These are phyloP conservation scores for Thielaviopsis musarum DNA, from an alignment of 2,329 filamentous ascomycete genomes.

Conservation along the genomic window DNA sequence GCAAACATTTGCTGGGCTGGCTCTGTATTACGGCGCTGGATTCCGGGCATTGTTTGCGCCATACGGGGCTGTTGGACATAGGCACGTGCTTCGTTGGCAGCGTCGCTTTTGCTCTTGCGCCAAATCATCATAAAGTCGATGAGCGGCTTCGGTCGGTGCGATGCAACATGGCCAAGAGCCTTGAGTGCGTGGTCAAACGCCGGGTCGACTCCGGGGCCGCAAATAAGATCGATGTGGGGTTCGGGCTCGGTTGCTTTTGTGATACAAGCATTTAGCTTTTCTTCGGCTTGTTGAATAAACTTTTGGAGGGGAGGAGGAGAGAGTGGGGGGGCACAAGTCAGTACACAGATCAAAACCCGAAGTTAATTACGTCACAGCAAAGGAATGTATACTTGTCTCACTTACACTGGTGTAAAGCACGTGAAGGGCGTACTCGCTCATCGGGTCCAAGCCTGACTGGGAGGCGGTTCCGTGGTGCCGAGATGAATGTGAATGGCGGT, in stretches of 20 bases:
- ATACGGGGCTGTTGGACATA: constrained; percentile 37
- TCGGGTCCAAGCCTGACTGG: constrained; percentile 66
- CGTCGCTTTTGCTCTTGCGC: constrained; percentile 90
- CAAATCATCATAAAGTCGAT: constrained; percentile 98
- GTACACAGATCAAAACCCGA: neutral
- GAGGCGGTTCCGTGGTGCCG: constrained; percentile 37
- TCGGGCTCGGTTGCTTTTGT: constrained; percentile 64
- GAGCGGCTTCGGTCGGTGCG: constrained; percentile 81
- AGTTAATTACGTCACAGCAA: neutral
- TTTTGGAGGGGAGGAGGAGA: constrained; percentile 17
- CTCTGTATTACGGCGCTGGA: constrained; percentile 60
- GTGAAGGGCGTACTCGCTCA: constrained; percentile 94
- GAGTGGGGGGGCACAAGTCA: neutral
- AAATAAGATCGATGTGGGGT: constrained; percentile 73
- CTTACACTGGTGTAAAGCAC: constrained; percentile 82
- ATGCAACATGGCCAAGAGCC: constrained; percentile 84
- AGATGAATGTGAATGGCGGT: constrained; percentile 62
- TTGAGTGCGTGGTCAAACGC: constrained; percentile 88
- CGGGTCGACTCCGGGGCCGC: constrained; percentile 73
- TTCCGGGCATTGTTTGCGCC: constrained; percentile 26
- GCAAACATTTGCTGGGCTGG: constrained; percentile 27
- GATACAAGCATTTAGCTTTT: constrained; percentile 82
- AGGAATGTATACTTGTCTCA: constrained; percentile 13
- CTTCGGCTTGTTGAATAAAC: constrained; percentile 93
- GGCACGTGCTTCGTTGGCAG: constrained; percentile 50